These are phyloP conservation scores for Bryoerythrophyllum caledonicum DNA, from an alignment of 225 moss, liverwort and hornwort genomes.

Conservation along the genomic window DNA sequence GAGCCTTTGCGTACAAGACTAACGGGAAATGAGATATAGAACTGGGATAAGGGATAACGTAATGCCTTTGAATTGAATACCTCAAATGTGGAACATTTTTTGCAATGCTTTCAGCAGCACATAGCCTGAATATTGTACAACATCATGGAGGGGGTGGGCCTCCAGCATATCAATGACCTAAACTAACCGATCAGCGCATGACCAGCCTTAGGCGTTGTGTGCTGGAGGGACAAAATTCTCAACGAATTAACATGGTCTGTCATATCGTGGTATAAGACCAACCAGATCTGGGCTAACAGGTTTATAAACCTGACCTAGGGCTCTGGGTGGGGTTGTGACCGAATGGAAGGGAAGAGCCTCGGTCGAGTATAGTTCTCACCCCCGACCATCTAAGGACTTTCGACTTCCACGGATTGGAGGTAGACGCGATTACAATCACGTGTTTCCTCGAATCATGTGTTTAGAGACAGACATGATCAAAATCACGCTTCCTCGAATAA, in stretches of 20 bases:
- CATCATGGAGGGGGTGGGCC: conserved; percentile 32
- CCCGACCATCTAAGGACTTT: conserved; percentile 14
- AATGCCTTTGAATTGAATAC: conserved; percentile 27
- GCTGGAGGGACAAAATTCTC: conserved; percentile 44
- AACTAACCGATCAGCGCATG: conserved; percentile 49
- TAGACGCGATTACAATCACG: conserved; percentile 27
- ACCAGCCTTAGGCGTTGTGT: conserved; percentile 27
- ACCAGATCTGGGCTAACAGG: conserved; percentile 6
- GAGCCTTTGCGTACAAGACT: background rate
- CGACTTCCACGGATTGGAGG: conserved; percentile 22
- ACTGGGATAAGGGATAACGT: background rate
- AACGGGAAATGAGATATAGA: too few species aligned
- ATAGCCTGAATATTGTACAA: conserved; percentile 42
- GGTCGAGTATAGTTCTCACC: conserved; percentile 15
- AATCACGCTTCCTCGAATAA: conserved; percentile 35
- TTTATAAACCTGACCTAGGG: conserved; percentile 17
- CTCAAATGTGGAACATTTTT: conserved; percentile 25
- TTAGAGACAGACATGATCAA: conserved; percentile 22
- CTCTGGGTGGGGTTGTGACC: background rate
- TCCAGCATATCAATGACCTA: conserved; percentile 39
- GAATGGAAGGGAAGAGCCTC: conserved; percentile 27
- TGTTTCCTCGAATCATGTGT: conserved; percentile 21
- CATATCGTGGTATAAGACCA: conserved; percentile 6
- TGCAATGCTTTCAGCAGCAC: conserved; percentile 31
- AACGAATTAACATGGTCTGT: conserved; percentile 31